These are phyloP conservation scores for Acanthamoeba comandoni DNA, from an alignment of 208 protist species.

Conservation along the genomic window DNA sequence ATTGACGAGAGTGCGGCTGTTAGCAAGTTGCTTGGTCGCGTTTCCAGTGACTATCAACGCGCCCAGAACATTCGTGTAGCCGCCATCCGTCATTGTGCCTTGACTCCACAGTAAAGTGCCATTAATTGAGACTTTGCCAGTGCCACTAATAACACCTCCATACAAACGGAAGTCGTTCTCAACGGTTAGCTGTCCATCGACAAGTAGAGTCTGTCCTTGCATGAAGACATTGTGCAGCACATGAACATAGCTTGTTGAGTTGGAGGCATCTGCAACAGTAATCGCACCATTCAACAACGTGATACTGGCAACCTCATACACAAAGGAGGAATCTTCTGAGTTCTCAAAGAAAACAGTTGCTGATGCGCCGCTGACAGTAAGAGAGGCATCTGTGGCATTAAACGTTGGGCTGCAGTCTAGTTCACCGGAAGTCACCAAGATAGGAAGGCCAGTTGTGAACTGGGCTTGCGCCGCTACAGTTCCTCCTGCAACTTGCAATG, in stretches of 20 bases:
- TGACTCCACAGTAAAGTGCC: conserved; percentile 40
- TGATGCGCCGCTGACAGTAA: too few relatives aligned
- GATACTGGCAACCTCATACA: too few relatives aligned
- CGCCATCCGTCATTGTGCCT: conserved; percentile 33
- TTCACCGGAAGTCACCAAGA: background rate
- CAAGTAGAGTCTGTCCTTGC: background rate
- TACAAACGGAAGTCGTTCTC: background rate
- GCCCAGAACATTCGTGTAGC: conserved; percentile 36
- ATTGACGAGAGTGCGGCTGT: conserved; percentile 32
- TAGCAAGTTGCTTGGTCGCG: conserved; percentile 24
- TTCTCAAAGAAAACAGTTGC: too few relatives aligned
- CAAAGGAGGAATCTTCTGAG: too few relatives aligned
- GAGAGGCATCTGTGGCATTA: too few relatives aligned
- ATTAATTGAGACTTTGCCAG: background rate
- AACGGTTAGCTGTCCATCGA: conserved; percentile 22
- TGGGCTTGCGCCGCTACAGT: conserved; percentile 8
- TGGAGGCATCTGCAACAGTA: too few relatives aligned
- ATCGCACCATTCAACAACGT: too few relatives aligned
- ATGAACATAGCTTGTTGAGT: too few relatives aligned
- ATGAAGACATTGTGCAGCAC: too few relatives aligned
- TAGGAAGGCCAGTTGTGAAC: conserved; percentile 10
- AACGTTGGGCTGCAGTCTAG: too few relatives aligned
- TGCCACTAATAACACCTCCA: conserved; percentile 27
- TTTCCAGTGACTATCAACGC: conserved; percentile 11
- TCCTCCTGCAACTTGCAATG: conserved; percentile 41